Evolutionary conservation across 164 flowering plant genomes (phyloP), one percentile per base, ranked within the genome.

Genomic region (Stephania yunnanensis): DNA sequence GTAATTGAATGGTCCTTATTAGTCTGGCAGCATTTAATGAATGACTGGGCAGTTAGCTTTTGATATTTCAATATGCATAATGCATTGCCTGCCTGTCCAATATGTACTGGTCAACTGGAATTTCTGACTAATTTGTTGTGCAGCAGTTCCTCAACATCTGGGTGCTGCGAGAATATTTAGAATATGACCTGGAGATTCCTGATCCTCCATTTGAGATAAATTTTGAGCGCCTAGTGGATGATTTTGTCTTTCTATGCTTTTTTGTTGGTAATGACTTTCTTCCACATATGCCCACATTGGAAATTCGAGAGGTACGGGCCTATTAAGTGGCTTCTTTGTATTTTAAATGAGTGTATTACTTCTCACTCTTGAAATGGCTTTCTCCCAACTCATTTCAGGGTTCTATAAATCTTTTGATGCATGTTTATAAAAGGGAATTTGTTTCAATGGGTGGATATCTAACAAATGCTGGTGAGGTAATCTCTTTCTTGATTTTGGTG

Each of bases 211-310:
- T 90, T 80, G 83, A 80, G 77, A 84, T 91, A 45, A 85, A 88
- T 77, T 89, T 93, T 79, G 99, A 95, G 69, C 72, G 97, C 53
- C 72, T 92, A 73, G 87, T 95, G 71, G 99, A 95, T 83, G 99
- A 95, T 82, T 95, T 95, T 83, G 95, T 95, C 71, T 95, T 95
- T 80, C 58, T 95, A 4, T 95, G 99, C 80, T 93, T 95, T 77
- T 93, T 95, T 84, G 97, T 93, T 65, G 99, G 99, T 73, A 93
- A 95, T 79, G 99, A 95, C 81, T 95, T 95, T 83, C 97, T 95
- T 79, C 99, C 99, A 45, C 99, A 95, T 78, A 91, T 95, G 99
- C 99, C 99, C 1, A 93, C 99, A 25, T 78, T 95, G 81, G 97
- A 95, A 80, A 95, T 95, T 31, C 87, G 97, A 36, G 99, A 95